These are phyloP conservation scores for Ceratobasidium sp. DNA, from an alignment of 1,284 basidiomycete genomes.

Conservation along the genomic window DNA sequence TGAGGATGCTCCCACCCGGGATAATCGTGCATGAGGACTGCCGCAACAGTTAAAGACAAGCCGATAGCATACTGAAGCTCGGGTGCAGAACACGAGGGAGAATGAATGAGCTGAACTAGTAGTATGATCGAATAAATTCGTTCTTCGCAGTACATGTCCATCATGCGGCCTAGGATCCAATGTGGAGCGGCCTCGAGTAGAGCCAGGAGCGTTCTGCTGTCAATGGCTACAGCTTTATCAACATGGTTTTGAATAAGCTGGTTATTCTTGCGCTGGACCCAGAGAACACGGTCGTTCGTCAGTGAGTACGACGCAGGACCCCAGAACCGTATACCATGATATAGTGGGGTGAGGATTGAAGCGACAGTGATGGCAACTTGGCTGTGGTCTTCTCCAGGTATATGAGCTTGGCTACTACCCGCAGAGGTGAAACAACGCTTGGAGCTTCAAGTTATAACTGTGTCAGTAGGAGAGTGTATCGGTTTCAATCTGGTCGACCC, in stretches of 20 bases:
- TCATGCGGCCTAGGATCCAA: background rate
- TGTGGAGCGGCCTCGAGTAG: background rate
- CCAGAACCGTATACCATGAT: no score
- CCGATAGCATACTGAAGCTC: background rate
- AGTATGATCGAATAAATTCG: background rate
- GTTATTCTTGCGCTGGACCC: no score
- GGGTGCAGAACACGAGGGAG: background rate
- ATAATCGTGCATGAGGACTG: background rate
- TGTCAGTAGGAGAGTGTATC: no score
- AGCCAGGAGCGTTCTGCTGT: background rate
- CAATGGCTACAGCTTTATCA: background rate
- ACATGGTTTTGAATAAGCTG: background rate
- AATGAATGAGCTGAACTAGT: background rate
- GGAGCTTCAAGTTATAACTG: no score
- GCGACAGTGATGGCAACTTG: no score
- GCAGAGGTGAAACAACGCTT: no score
- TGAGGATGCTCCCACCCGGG: background rate
- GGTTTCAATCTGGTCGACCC: no score
- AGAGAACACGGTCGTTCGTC: no score
- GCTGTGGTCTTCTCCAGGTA: constrained; percentile 10
- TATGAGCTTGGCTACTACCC: no score
- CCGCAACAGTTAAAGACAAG: background rate
- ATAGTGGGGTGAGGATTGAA: no score
- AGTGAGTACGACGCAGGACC: no score
- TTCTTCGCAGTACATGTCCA: background rate